phyloP scores from a whole-genome alignment of 2,329 filamentous ascomycete species.

The Fusarium torreyae region DNA sequence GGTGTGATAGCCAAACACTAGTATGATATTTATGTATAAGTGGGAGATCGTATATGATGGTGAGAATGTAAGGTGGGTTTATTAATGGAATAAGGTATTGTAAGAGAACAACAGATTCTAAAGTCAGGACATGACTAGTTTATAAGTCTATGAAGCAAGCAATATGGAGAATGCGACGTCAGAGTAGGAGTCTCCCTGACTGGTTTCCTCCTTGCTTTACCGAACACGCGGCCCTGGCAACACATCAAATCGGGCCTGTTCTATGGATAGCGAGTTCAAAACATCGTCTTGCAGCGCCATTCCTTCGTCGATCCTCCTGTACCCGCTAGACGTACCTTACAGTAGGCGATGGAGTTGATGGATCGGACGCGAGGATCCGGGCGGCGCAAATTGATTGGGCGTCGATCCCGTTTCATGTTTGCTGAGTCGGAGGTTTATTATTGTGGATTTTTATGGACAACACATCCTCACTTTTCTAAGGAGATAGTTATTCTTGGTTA shows the following conservation, averaged over 20 bases:
- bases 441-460: constrained; percentile 7
- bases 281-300: constrained; percentile 29
- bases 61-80: not conserved
- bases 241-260: constrained; percentile 38
- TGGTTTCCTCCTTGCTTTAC: constrained; percentile 18
- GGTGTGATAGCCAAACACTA: constrained; percentile 3
- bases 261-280: constrained; percentile 6
- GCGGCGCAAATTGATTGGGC: constrained; percentile 31
- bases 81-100: not conserved
- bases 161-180: constrained; percentile 44
- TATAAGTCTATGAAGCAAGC: constrained; percentile 31
- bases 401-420: constrained; percentile 42
- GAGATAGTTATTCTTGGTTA: constrained; percentile 20
- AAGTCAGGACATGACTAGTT: constrained; percentile 21
- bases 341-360: constrained; percentile 20
- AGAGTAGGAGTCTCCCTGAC: constrained; percentile 14
- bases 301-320: constrained; percentile 44
- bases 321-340: constrained; percentile 17
- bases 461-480: constrained; percentile 5
- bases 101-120: constrained; percentile 5
- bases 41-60: not conserved
- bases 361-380: constrained; percentile 27
- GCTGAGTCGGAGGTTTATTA: constrained; percentile 21
- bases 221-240: constrained; percentile 38
- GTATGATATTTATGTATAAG: not conserved